Base-by-base conservation (phyloP, 2,329 filamentous ascomycete genomes). In the Penicillium sp. region DNA sequence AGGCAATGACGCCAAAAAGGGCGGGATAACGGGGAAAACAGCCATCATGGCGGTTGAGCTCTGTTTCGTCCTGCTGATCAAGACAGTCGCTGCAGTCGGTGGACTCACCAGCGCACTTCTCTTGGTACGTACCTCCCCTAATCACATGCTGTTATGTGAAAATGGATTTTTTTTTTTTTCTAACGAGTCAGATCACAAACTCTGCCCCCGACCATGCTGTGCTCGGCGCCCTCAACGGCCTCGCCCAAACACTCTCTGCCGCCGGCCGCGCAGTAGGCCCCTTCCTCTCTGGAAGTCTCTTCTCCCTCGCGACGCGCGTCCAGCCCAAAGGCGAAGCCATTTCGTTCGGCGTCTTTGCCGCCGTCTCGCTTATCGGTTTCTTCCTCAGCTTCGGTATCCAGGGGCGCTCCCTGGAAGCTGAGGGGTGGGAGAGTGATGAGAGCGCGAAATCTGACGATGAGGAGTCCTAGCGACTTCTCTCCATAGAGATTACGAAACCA, bases 161-260 rank as follows among this genome's bases (percentile, higher is more conserved):
- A 26, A 26, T 26, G 26, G 26, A 26, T 26, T 6, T 6, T 15
- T 11, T 15, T 11, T 15, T 21, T 21, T 21, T 2, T 2, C 58
- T 59, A 56, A 29, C 17, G 30, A 41, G 38, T 44, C 54, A 94
- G 91, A 93, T 99, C 67, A 98, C 93, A 44, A 99, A 99, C 71
- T 96, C 91, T 1, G 92, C 93, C 0, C 91, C 93, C 0, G 92
- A 93, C 7, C 87, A 94, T 75, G 88, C 90, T 5, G 93, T 91
- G 0, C 85, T 99, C 0, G 95, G 95, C 3, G 93, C 92, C 0
- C 84, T 99, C 29, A 97, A 99, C 72, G 95, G 95, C 9, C 85
- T 98, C 35, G 95, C 95, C 0, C 95, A 99, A 77, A 97, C 93
- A 0, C 86, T 99, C 0, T 96, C 92, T 0, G 95, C 95, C 0